A percentile compares a stretch with the other conserved stretches of the same genome.
Evolutionary conservation across 139 green algal genomes (phyloP).

Genomic region (Deuterostichococcus epilithicus): DNA sequence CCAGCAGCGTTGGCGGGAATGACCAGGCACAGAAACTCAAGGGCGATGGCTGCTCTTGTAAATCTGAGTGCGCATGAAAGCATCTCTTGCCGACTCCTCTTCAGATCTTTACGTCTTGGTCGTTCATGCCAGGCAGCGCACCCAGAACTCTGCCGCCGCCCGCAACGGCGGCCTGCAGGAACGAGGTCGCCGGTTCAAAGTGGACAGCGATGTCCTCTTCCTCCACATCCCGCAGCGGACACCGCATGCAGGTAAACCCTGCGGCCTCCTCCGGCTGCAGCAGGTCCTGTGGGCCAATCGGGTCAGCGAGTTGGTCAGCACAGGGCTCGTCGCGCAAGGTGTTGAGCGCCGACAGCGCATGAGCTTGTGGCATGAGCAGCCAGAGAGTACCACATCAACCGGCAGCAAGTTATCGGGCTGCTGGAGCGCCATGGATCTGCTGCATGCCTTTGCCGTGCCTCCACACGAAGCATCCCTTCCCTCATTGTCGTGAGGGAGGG

Average conservation of each 20-base stretch:
- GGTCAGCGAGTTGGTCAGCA: slow-evolving; percentile 1
- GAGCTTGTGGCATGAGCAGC: no score
- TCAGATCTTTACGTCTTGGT: background rate
- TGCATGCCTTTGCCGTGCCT: no score
- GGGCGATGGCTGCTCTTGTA: no score
- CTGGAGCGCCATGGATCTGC: no score
- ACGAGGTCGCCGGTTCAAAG: slow-evolving; percentile 52
- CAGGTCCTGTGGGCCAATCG: slow-evolving; percentile 38
- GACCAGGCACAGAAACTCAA: background rate
- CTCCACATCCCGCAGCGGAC: slow-evolving; percentile 70
- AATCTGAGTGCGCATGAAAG: no score
- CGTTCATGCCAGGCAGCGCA: background rate
- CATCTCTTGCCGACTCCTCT: no score
- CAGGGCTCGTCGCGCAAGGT: no score
- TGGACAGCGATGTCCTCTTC: slow-evolving; percentile 67
- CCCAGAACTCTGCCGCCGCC: slow-evolving; percentile 51
- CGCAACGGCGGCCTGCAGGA: slow-evolving; percentile 57
- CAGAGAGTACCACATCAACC: no score
- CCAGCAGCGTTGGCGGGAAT: no score
- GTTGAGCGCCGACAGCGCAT: no score
- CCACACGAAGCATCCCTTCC: no score
- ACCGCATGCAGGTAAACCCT: slow-evolving; percentile 45
- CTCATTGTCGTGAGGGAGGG: no score
- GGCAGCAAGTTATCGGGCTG: slow-evolving; percentile 42
- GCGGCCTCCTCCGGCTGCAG: slow-evolving; percentile 22